Conservation (phyloP, 148 eudicot species). For the Rhododendron griersonianum region DNA sequence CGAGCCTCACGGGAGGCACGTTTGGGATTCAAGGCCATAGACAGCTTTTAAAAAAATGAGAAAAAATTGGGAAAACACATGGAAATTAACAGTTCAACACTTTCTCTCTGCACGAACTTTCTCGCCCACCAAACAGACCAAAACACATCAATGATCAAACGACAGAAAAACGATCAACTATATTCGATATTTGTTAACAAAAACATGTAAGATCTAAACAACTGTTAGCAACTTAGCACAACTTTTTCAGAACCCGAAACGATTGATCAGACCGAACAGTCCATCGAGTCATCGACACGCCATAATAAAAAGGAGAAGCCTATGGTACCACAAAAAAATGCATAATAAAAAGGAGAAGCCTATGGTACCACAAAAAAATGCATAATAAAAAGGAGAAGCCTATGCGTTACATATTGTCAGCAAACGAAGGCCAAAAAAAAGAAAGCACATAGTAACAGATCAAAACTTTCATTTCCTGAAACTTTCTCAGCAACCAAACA, state of each 20-base stretch:
- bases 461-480: neutral
- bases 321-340: too few relatives aligned
- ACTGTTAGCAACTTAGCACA: neutral
- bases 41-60: too few relatives aligned
- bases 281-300: too few relatives aligned
- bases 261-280: neutral
- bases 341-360: too few relatives aligned
- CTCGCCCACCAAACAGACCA: slow-evolving; percentile 7
- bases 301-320: too few relatives aligned
- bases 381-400: too few relatives aligned
- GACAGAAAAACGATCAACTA: neutral
- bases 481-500: neutral
- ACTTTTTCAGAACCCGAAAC: neutral
- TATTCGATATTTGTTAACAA: neutral
- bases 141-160: neutral
- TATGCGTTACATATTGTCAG: too few relatives aligned
- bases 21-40: too few relatives aligned
- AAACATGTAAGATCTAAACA: neutral
- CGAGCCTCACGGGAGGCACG: too few relatives aligned
- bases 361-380: too few relatives aligned
- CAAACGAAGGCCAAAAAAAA: neutral
- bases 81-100: neutral
- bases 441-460: neutral
- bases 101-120: neutral
- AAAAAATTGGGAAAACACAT: neutral